Conservation (phyloP, 179 eudicot species). For the Corrigiola litoralis region DNA sequence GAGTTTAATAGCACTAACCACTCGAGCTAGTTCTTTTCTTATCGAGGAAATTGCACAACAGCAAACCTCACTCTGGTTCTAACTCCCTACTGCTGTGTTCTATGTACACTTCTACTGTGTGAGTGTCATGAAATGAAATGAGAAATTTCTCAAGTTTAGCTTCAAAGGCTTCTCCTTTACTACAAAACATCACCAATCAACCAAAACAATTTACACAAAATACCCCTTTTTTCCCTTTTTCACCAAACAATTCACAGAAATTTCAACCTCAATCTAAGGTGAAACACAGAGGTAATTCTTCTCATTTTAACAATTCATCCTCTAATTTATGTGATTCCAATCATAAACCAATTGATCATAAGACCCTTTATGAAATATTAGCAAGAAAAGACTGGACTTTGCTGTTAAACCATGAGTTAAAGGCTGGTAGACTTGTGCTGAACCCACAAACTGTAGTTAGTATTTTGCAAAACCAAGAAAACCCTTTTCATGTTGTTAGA, state of each 20-base stretch:
- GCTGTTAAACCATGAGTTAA: constrained; percentile 67
- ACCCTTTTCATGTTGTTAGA: constrained; percentile 45
- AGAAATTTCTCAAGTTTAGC: constrained; percentile 53
- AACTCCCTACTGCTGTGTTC: too few species aligned
- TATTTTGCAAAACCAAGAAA: constrained; percentile 72
- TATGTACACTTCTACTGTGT: too few species aligned
- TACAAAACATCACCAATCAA: constrained; percentile 23
- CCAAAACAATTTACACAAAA: constrained; percentile 6
- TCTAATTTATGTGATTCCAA: constrained; percentile 1
- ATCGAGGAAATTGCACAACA: too few species aligned
- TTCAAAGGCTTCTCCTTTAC: constrained; percentile 50
- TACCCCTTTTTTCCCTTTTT: constrained; percentile 13
- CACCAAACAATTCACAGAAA: neutral
- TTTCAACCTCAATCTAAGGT: constrained; percentile 16
- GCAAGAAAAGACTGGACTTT: constrained; percentile 75
- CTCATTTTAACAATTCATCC: constrained; percentile 14
- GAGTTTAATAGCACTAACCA: too few species aligned
- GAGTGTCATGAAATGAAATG: constrained; percentile 42
- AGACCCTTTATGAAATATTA: constrained; percentile 46
- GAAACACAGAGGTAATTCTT: constrained; percentile 17
- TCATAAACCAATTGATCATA: constrained; percentile 42
- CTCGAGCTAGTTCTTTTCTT: too few species aligned
- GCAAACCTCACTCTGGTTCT: too few species aligned
- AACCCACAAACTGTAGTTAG: constrained; percentile 51
- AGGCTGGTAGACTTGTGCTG: constrained; percentile 45